Conservation (phyloP, 495 filamentous ascomycete genomes). For the Aspergillus avenaceus region DNA sequence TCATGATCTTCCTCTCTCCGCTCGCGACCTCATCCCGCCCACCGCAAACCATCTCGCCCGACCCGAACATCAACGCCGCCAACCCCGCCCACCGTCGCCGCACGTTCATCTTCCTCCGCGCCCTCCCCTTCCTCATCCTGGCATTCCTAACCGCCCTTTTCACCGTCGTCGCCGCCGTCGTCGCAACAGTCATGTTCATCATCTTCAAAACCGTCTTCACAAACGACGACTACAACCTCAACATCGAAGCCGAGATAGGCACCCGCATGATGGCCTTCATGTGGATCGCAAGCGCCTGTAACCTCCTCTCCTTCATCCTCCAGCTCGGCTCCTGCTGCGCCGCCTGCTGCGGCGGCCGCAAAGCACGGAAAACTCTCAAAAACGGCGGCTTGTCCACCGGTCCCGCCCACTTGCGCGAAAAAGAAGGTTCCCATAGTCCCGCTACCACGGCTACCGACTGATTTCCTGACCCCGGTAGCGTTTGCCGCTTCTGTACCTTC, state of each 20-base stretch:
- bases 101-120: constrained; percentile 42
- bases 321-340: constrained; percentile 69
- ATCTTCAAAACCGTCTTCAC: constrained; percentile 71
- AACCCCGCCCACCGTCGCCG: constrained; percentile 39
- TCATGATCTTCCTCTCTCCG: constrained; percentile 63
- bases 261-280: constrained; percentile 79
- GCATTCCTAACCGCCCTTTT: constrained; percentile 60
- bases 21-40: constrained; percentile 52
- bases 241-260: constrained; percentile 70
- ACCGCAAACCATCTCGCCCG: constrained; percentile 31
- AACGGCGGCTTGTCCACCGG: constrained; percentile 3
- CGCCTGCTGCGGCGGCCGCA: constrained; percentile 40
- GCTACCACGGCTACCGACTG: background rate
- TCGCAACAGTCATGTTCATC: constrained; percentile 76
- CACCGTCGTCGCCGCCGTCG: constrained; percentile 63
- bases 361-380: constrained; percentile 38
- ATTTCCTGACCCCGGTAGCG: background rate
- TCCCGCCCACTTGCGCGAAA: constrained; percentile 5
- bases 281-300: constrained; percentile 73
- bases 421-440: constrained; percentile 1
- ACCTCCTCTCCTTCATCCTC: constrained; percentile 63
- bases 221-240: constrained; percentile 57
- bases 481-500: background rate
- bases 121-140: constrained; percentile 54
- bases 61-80: constrained; percentile 15